Base-by-base conservation (phyloP, 2,329 filamentous ascomycete genomes). In the Pestalotiopsis sp. region DNA sequence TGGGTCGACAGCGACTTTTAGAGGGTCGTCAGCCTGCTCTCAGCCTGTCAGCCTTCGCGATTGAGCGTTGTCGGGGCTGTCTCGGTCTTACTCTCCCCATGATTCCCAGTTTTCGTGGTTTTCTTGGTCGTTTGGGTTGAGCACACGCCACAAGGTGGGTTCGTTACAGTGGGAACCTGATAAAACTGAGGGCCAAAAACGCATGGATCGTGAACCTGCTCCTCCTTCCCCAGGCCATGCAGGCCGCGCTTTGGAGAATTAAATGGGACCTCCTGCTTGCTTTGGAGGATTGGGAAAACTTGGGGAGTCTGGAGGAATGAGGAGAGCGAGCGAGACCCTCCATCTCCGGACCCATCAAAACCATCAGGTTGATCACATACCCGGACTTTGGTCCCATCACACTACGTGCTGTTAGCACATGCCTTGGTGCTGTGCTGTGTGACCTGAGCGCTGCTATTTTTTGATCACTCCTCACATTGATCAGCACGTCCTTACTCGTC, bases 31-130 rank as follows among this genome's bases (percentile, higher is more conserved):
- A 57, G 49, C 27, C 45, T 56, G 41, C 31, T 65, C 63, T 65
- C 63, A 65, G 63, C 63, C 63, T 65, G 63, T 57, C 63, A 65
- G 63, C 63, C 63, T 57, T 57, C 63, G 25, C 41, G 49, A 23
- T 56, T 65, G 63, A 20, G 41, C 39, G 49, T 56, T 25, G 45
- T 66, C 64, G 64, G 64, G 31, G 31, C 64, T 66, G 64, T 52
- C 56, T 66, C 64, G 64, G 64, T 60, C 56, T 60, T 66, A 59
- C 56, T 66, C 52, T 7, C 36, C 52, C 27, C n/a, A 20, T 39
- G 36, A 23, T 27, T 39, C 64, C 64, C 27, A 31, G 27, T 31
- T 31, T 31, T 31, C 7, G 27, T 31, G 60, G 52, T 20, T 59
- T 66, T 66, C 56, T 36, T 66, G 57, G 52, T 56, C 27, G 17